Percentiles rank a stretch among this genome's conserved stretches.
These are phyloP conservation scores for Fusarium marasasianum DNA, from an alignment of 2,329 filamentous ascomycete species.

Conservation along the genomic window DNA sequence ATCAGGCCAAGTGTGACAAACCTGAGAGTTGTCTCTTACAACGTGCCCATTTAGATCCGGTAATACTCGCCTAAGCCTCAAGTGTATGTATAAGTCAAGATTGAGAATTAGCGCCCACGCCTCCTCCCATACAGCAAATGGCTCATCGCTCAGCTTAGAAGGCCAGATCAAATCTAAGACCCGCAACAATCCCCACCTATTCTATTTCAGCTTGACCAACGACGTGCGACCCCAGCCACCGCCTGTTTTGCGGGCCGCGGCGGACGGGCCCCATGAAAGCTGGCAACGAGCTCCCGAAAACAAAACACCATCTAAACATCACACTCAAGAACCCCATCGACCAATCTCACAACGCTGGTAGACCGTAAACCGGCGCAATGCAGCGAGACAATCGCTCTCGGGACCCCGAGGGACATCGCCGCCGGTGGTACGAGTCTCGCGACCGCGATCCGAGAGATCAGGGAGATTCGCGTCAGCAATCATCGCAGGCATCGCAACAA, in stretches of 20 bases:
- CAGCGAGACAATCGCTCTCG: slow-evolving; percentile 65
- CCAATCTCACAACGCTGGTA: slow-evolving; percentile 36
- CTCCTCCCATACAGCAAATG: neutral
- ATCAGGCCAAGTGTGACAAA: slow-evolving; percentile 14
- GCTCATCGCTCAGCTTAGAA: slow-evolving; percentile 13
- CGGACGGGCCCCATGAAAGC: slow-evolving; percentile 40
- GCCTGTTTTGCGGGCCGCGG: slow-evolving; percentile 42
- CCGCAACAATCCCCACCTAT: slow-evolving; percentile 21
- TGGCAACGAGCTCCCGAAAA: slow-evolving; percentile 41
- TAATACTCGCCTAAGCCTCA: neutral
- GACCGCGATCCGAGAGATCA: slow-evolving; percentile 47
- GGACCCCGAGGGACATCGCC: slow-evolving; percentile 65
- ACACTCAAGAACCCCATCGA: slow-evolving; percentile 7
- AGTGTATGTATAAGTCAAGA: neutral
- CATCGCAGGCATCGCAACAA: slow-evolving; percentile 25
- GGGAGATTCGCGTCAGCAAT: slow-evolving; percentile 38
- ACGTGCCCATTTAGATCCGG: slow-evolving; percentile 1
- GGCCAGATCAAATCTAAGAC: slow-evolving; percentile 40
- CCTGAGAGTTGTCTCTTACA: slow-evolving; percentile 25
- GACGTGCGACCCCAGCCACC: slow-evolving; percentile 44
- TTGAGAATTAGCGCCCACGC: slow-evolving; percentile 12
- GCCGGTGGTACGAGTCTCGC: slow-evolving; percentile 54
- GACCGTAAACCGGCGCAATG: slow-evolving; percentile 52
- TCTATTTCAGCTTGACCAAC: slow-evolving; percentile 34
- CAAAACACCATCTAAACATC: slow-evolving; percentile 45